phyloP scores from a whole-genome alignment of 2,329 filamentous ascomycete genomes.

The Colletotrichum magnum region DNA sequence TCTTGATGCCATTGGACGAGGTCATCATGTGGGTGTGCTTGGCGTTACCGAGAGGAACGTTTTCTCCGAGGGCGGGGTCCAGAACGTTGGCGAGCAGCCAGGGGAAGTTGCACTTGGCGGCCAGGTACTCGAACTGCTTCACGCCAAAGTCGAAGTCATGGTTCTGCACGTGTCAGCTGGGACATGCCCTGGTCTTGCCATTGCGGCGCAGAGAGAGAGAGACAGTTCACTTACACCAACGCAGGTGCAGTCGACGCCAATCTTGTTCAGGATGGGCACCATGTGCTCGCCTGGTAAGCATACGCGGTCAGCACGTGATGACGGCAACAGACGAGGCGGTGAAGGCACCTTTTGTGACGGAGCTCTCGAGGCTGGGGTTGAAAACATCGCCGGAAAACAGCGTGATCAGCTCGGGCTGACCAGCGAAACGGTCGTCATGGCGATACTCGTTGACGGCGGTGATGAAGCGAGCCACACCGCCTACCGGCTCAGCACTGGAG shows the following conservation, averaged over 20 bases:
- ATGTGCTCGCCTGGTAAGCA: constrained; percentile 78
- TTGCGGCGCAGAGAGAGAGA: background rate
- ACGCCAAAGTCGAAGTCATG: constrained; percentile 96
- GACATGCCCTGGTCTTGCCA: constrained; percentile 32
- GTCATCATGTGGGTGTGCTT: constrained; percentile 83
- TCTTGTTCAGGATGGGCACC: constrained; percentile 85
- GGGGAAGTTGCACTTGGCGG: constrained; percentile 83
- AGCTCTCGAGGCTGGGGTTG: constrained; percentile 90
- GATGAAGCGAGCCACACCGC: constrained; percentile 86
- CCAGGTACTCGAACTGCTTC: constrained; percentile 81
- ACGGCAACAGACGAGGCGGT: background rate
- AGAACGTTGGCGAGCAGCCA: constrained; percentile 93
- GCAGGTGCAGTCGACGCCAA: constrained; percentile 85
- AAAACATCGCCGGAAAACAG: constrained; percentile 95
- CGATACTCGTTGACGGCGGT: constrained; percentile 83
- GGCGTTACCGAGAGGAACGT: constrained; percentile 82
- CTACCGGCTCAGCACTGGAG: constrained; percentile 83
- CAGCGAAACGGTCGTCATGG: constrained; percentile 69
- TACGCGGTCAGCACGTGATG: constrained; percentile 12
- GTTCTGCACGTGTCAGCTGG: constrained; percentile 67
- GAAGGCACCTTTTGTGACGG: constrained; percentile 82
- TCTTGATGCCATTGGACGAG: constrained; percentile 85
- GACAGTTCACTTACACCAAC: constrained; percentile 74
- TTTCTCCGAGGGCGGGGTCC: constrained; percentile 83
- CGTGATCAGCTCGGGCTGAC: constrained; percentile 77